phyloP scores from a whole-genome alignment of 441 rosid genomes.

The Syzygium syzygioides region DNA sequence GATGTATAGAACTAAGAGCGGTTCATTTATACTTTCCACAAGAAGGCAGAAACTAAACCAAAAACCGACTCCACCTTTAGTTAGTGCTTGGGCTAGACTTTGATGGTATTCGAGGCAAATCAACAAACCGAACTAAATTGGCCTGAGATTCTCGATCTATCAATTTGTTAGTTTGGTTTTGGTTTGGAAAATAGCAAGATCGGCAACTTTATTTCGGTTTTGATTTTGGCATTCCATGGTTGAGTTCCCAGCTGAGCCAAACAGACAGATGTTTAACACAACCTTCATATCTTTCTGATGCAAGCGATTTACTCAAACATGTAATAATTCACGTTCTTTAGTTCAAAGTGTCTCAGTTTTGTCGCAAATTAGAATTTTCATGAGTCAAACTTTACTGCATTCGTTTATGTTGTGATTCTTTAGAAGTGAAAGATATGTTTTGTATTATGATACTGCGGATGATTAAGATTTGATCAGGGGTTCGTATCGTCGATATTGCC shows the following conservation, averaged over 20 bases:
- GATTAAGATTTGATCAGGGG: too few species aligned
- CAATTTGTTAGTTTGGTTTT: background rate
- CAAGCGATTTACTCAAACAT: background rate
- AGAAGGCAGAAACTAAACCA: background rate
- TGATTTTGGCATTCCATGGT: background rate
- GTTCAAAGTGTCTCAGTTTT: background rate
- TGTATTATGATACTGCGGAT: too few species aligned
- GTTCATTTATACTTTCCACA: background rate
- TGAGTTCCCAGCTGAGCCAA: background rate
- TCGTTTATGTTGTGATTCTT: too few species aligned
- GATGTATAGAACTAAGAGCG: background rate
- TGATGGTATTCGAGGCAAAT: background rate
- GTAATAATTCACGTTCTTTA: background rate
- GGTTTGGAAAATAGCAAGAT: background rate
- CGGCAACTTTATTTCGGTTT: background rate
- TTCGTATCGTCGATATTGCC: too few species aligned
- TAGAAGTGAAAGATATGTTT: too few species aligned
- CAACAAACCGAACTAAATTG: background rate
- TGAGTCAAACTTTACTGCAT: background rate
- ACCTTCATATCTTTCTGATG: background rate
- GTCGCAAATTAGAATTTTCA: background rate
- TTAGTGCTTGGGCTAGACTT: background rate
- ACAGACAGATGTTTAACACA: background rate
- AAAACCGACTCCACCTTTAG: background rate
- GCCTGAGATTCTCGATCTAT: background rate